Evolutionary conservation across 768 basidiomycete genomes (phyloP).

Genomic region (Podaxis sp.): DNA sequence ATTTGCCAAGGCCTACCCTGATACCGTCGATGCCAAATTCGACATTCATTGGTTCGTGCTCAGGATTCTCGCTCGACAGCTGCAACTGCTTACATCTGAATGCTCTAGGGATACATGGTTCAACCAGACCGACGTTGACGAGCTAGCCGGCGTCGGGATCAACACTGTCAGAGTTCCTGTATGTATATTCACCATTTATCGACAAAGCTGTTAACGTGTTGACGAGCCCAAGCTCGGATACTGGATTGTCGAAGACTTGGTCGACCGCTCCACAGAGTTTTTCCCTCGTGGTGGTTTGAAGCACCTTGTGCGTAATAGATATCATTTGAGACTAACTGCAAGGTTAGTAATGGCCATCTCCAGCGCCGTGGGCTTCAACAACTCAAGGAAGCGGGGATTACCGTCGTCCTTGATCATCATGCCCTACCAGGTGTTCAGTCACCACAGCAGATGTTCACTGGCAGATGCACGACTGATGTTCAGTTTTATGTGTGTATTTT

Average conservation of each 20-base stretch:
- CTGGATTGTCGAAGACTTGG: constrained; percentile 78
- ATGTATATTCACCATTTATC: constrained; percentile 22
- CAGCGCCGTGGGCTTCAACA: constrained; percentile 65
- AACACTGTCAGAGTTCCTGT: constrained; percentile 81
- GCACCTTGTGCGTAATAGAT: constrained; percentile 49
- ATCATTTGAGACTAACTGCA: neutral
- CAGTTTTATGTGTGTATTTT: constrained; percentile 63
- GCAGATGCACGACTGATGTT: constrained; percentile 64
- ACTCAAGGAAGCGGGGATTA: constrained; percentile 62
- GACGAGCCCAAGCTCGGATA: constrained; percentile 62
- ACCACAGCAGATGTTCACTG: constrained; percentile 64
- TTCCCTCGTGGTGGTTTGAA: constrained; percentile 70
- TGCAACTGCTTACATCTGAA: neutral
- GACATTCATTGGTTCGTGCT: constrained; percentile 58
- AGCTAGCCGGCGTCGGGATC: constrained; percentile 54
- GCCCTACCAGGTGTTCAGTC: constrained; percentile 71
- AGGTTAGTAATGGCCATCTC: neutral
- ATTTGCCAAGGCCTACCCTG: constrained; percentile 58
- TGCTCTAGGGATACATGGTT: constrained; percentile 67
- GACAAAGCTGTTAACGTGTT: neutral
- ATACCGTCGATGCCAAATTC: constrained; percentile 57
- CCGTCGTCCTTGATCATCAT: constrained; percentile 66
- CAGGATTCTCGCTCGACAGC: neutral
- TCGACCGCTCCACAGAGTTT: constrained; percentile 57
- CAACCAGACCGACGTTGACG: constrained; percentile 55